Base-by-base conservation (phyloP, 129 eudicot species). In the Calendula officinalis region DNA sequence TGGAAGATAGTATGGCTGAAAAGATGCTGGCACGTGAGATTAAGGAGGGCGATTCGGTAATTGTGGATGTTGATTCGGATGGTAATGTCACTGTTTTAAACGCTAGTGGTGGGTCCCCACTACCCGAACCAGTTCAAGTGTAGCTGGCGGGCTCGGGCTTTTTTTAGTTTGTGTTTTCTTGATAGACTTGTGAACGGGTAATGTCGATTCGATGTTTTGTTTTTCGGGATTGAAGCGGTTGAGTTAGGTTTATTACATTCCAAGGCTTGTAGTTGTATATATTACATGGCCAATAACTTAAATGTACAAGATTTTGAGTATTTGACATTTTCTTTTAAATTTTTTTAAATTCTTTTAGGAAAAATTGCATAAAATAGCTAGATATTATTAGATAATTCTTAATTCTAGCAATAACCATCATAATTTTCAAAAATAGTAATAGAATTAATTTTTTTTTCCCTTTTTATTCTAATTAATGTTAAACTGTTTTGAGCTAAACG, bases 71-170 rank as follows among this genome's bases (percentile, higher is more conserved):
- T 37, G 81, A 72, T 56, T 41, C 60, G 6, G 69, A 68, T 2
- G 77, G 81, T 15, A 61, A 59, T 8, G 77, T 72, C 32, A 72
- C 88, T 15, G 98, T 88, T 69, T 91, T 91, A 11, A 83, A 80
- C 48, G 90, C 91, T 3, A 73, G 75, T 43, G 78, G 83, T 54
- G 95, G 90, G 10, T 75, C 83, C 17, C 80, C 82, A 2, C 72
- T 73, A 30, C 66, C 72, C 11, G 78, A 71, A 27, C 62, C 76
- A 3, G 14, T 71, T 61, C 46, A 55, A 14, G 45, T 71, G 69
- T 71, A 61, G 76, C 4, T 11, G 52, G 61, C 13, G 12, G 30
- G 1, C 16, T 13, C 55, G 3, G 27, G 45, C 8, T 53, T 67
- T 17, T 40, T 2, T 53, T 67, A 27, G 72, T 13, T 66, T 10